Evolutionary conservation across 1,139 yeast genomes (phyloP), one percentile per base, ranked within the genome.

Genomic region (Yamadazyma buinensis): DNA sequence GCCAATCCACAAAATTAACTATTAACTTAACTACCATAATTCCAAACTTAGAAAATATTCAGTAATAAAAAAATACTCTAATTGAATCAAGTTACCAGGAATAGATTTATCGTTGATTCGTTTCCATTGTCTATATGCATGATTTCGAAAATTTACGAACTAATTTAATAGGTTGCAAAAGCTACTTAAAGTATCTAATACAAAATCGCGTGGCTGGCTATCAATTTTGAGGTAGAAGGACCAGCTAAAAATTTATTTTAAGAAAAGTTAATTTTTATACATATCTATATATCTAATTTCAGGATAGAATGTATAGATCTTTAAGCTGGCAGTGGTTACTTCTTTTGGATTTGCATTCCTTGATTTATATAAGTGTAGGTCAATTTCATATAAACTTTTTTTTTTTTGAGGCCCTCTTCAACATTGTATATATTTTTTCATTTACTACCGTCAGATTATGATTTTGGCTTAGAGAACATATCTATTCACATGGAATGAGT

Each of bases 161-260:
- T 21, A 7, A 21, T 17, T 17, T 17, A 17, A 17, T 17, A 7
- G 7, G 7, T 17, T 17, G 7, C 5, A 17, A 5, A 7, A 7
- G 7, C 7, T 17, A 5, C 19, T 17, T 17, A 17, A 17, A 17
- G 7, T 5, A 17, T 5, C 19, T 7, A 17, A 17, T 14, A 25
- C 5, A 13, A 14, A 15, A 25, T 17, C 29, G 29, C 21, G 13
- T 24, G 33, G 33, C 33, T 30, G 33, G 33, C 14, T 24, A 18
- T 13, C 18, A 8, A 12, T 19, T 25, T 30, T 24, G 28, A 25
- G 33, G 19, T 7, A 17, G 10, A 24, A n/a, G 5, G 12, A 23
- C 33, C 28, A 25, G 28, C 28, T 2, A 17, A 17, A 17, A 17
- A 7, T 5, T 17, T n/a, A n/a, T n/a, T n/a, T n/a, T n/a, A n/a